Evolutionary conservation across 768 basidiomycete genomes (phyloP), one percentile per base, ranked within the genome.

Genomic region (Boletus subcaerulescens): DNA sequence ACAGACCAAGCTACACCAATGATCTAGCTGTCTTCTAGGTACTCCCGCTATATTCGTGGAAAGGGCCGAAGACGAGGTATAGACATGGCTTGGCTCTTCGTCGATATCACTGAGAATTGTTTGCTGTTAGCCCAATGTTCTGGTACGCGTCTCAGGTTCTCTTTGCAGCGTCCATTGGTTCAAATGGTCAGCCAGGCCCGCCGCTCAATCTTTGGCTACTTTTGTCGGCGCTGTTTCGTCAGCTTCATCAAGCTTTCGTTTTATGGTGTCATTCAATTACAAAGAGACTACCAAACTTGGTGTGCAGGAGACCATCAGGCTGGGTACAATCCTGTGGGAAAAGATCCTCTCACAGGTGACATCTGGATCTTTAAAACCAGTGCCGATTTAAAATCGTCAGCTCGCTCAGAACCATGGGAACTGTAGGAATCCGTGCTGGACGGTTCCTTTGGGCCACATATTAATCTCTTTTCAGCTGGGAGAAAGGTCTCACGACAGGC

Each of bases 131-230:
- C 58, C 69, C 2, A 67, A 58, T 36, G 52, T 71, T 50, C 60
- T 62, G 32, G 65, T 71, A 56, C 26, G 67, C 45, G 48, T 31
- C 47, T 48, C 46, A 54, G 41, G 26, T 52, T 40, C 44, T 54
- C 13, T 62, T 59, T 41, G 61, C 63, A 20, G n/a, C 31, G 12
- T 24, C 39, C 26, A 29, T 39, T 52, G 12, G 54, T 33, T 38
- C 40, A 33, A 38, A 29, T 46, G 40, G 42, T 47, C 44, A 36
- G 35, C 33, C 50, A 92, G 91, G 77, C 76, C 49, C 83, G 87
- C 26, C 84, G 88, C 18, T 93, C 91, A 3, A 71, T 89, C 20
- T 89, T 92, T 67, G 92, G 90, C 3, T 89, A 83, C 62, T 93
- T 92, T 64, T 84, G 81, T 60, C 86, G 91, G 45, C 79, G 91